Conservation (phyloP, 306 rosid genomes). For the Malus orientalis region DNA sequence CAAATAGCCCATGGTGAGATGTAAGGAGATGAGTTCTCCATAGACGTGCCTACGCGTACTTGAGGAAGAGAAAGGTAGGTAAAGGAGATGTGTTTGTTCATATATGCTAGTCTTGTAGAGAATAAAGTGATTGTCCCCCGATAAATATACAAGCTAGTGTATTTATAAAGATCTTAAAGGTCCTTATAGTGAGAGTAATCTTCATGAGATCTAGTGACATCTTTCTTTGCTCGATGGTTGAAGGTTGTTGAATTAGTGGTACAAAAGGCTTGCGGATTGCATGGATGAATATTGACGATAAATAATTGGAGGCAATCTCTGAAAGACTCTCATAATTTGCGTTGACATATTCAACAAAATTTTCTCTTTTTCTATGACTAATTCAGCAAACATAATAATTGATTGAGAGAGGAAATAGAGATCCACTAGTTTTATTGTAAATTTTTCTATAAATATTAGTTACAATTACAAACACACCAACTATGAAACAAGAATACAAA, state of each 20-base stretch:
- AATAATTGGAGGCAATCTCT: neutral
- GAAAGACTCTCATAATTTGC: neutral
- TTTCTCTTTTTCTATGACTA: neutral
- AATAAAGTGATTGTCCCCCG: too few species aligned
- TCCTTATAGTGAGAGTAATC: too few species aligned
- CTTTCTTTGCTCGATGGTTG: neutral
- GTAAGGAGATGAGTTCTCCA: too few species aligned
- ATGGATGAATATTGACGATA: neutral
- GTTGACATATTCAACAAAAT: neutral
- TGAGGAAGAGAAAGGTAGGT: too few species aligned
- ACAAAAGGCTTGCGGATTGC: neutral
- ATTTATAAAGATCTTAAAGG: too few species aligned
- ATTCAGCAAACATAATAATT: neutral
- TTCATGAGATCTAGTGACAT: neutral
- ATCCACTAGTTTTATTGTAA: too few species aligned
- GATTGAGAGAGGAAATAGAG: neutral
- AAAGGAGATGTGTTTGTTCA: too few species aligned
- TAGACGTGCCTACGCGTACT: too few species aligned
- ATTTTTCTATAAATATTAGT: too few species aligned
- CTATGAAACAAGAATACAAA: neutral
- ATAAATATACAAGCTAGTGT: too few species aligned
- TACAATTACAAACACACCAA: neutral
- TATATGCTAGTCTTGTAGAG: too few species aligned
- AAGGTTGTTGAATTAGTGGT: neutral
- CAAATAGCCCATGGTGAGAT: too few species aligned